Evolutionary conservation across 805 yeast species (phyloP).

Genomic region (Saturnispora saitoi): DNA sequence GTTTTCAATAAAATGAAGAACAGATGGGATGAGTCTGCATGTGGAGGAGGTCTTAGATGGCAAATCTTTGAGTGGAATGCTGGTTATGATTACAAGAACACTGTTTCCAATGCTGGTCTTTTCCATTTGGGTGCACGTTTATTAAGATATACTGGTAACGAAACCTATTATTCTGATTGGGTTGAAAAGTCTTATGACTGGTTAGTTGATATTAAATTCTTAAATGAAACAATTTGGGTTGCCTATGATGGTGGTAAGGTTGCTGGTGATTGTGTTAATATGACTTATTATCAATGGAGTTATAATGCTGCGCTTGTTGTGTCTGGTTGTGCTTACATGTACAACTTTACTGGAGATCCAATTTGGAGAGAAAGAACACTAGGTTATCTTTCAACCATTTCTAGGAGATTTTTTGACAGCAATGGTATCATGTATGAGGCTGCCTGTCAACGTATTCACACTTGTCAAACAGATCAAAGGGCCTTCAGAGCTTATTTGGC

Average conservation of each 20-base stretch:
- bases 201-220: slow-evolving; percentile 48
- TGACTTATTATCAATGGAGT: slow-evolving; percentile 66
- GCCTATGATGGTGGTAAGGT: slow-evolving; percentile 65
- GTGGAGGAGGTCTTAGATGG: slow-evolving; percentile 94
- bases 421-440: slow-evolving; percentile 62
- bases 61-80: slow-evolving; percentile 92
- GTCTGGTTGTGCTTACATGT: slow-evolving; percentile 74
- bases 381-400: slow-evolving; percentile 45
- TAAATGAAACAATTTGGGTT: slow-evolving; percentile 36
- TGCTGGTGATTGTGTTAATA: slow-evolving; percentile 49
- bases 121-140: slow-evolving; percentile 83
- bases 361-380: slow-evolving; percentile 59
- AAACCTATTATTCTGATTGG: slow-evolving; percentile 57
- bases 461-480: slow-evolving; percentile 82
- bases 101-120: slow-evolving; percentile 84
- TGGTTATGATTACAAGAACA: slow-evolving; percentile 88
- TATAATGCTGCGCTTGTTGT: slow-evolving; percentile 77
- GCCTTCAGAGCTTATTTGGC: slow-evolving; percentile 84
- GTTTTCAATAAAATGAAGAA: slow-evolving; percentile 83
- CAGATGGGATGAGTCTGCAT: slow-evolving; percentile 70
- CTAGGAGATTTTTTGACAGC: slow-evolving; percentile 42
- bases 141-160: slow-evolving; percentile 73
- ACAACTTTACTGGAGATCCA: slow-evolving; percentile 58
- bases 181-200: slow-evolving; percentile 74
- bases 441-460: slow-evolving; percentile 60